Percentiles rank a stretch among this genome's conserved stretches.
Evolutionary conservation across 129 eudicot genomes (phyloP).

Genomic region (Logfia minima): DNA sequence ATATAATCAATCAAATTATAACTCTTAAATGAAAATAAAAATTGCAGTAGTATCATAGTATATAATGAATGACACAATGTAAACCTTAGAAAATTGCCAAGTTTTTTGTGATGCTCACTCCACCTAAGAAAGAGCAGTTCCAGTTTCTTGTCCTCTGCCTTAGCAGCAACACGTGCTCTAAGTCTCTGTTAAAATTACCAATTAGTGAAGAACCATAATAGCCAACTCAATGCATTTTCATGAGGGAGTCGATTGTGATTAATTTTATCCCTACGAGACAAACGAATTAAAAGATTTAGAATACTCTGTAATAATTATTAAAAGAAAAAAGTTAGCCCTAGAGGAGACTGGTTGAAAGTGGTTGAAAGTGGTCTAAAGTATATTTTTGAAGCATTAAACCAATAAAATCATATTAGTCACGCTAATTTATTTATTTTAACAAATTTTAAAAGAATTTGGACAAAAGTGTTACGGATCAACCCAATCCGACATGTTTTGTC

Average conservation of each 20-base stretch:
- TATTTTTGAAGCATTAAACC: background rate
- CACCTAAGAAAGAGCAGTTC: conserved; percentile 97
- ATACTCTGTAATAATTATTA: background rate
- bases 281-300: too few relatives aligned
- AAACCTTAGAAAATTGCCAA: conserved; percentile 94
- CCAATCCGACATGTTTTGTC: background rate
- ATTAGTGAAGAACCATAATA: background rate
- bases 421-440: background rate
- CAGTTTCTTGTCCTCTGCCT: conserved; percentile 95
- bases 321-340: background rate
- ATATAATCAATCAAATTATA: conserved; percentile 12
- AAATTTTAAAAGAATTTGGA: background rate
- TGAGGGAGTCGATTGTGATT: background rate
- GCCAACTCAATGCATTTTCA: background rate
- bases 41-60: background rate
- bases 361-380: background rate
- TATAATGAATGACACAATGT: background rate
- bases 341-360: background rate
- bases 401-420: background rate
- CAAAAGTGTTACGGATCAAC: background rate
- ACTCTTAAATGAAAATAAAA: background rate
- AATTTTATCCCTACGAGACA: background rate
- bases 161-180: conserved; percentile 93
- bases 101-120: conserved; percentile 98
- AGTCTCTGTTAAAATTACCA: conserved; percentile 52